A percentile compares a stretch with the other conserved stretches of the same genome.
Conservation (phyloP, 805 yeast genomes). For the Metschnikowia sp. region DNA sequence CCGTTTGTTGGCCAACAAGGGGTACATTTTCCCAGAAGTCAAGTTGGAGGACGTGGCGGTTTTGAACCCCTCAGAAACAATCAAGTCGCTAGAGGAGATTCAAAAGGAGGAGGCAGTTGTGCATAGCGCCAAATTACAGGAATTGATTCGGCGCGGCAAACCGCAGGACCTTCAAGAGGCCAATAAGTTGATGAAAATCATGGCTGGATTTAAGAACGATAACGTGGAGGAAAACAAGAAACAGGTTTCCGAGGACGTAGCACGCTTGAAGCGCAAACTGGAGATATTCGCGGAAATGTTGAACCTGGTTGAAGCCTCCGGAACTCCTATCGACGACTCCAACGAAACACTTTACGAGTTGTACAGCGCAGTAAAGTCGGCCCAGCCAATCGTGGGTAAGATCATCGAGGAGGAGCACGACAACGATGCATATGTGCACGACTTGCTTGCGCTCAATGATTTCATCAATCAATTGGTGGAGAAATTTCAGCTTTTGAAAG, state of each 20-base stretch:
- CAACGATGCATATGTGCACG: slow-evolving; percentile 49
- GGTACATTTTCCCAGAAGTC: slow-evolving; percentile 90
- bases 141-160: slow-evolving; percentile 88
- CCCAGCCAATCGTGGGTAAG: slow-evolving; percentile 83
- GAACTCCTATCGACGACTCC: slow-evolving; percentile 38
- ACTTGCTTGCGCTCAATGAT: slow-evolving; percentile 69
- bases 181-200: slow-evolving; percentile 91
- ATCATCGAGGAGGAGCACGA: slow-evolving; percentile 80
- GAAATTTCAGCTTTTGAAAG: slow-evolving; percentile 62
- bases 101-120: slow-evolving; percentile 91
- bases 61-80: slow-evolving; percentile 80
- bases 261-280: slow-evolving; percentile 78
- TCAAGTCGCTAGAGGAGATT: slow-evolving; percentile 84
- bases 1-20: slow-evolving; percentile 81
- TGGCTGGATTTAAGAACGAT: slow-evolving; percentile 96
- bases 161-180: slow-evolving; percentile 96
- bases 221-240: slow-evolving; percentile 69
- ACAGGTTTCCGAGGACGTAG: slow-evolving; percentile 78
- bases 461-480: slow-evolving; percentile 64
- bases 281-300: slow-evolving; percentile 89
- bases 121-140: slow-evolving; percentile 93
- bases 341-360: slow-evolving; percentile 80
- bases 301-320: slow-evolving; percentile 41
- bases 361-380: slow-evolving; percentile 70
- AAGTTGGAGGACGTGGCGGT: slow-evolving; percentile 91